Evolutionary conservation across 2,329 filamentous ascomycete genomes (phyloP).

Genomic region (Cytospora chrysosperma): DNA sequence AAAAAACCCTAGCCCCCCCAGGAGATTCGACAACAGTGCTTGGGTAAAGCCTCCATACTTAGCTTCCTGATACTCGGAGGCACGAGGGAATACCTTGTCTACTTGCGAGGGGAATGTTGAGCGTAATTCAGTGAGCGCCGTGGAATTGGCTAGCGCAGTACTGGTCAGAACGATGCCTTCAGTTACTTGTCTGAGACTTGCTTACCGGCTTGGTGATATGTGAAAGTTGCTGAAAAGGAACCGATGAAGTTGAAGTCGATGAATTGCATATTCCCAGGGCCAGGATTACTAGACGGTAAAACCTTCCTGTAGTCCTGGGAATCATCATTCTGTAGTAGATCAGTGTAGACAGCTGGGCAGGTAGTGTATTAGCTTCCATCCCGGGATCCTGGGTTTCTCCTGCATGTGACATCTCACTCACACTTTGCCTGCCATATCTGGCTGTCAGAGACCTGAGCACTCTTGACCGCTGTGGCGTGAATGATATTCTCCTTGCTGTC

Average conservation of each 20-base stretch:
- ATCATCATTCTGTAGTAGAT: constrained; percentile 56
- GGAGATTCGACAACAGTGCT: constrained; percentile 82
- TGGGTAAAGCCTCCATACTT: constrained; percentile 75
- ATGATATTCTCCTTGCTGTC: constrained; percentile 57
- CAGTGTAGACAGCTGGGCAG: constrained; percentile 54
- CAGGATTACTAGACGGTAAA: constrained; percentile 32
- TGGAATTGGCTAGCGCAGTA: constrained; percentile 3
- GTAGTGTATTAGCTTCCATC: background rate
- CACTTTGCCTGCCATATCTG: constrained; percentile 66
- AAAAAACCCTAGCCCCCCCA: constrained; percentile 90
- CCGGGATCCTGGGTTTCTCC: constrained; percentile 33
- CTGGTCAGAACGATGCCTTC: background rate
- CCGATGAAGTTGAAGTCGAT: constrained; percentile 67
- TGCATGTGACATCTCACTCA: constrained; percentile 29
- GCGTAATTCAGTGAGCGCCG: background rate
- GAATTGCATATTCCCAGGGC: constrained; percentile 60
- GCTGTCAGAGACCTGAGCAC: constrained; percentile 57
- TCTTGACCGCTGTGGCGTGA: constrained; percentile 51
- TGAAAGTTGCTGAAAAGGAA: constrained; percentile 41
- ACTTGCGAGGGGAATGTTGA: constrained; percentile 45
- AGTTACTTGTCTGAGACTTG: background rate
- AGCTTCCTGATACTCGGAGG: constrained; percentile 69
- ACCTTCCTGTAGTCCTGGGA: constrained; percentile 60
- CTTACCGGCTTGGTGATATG: constrained; percentile 17
- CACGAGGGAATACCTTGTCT: constrained; percentile 58